phyloP scores from a whole-genome alignment of 139 green algal genomes.

The Auxenochlorella pyrenoidosa region DNA sequence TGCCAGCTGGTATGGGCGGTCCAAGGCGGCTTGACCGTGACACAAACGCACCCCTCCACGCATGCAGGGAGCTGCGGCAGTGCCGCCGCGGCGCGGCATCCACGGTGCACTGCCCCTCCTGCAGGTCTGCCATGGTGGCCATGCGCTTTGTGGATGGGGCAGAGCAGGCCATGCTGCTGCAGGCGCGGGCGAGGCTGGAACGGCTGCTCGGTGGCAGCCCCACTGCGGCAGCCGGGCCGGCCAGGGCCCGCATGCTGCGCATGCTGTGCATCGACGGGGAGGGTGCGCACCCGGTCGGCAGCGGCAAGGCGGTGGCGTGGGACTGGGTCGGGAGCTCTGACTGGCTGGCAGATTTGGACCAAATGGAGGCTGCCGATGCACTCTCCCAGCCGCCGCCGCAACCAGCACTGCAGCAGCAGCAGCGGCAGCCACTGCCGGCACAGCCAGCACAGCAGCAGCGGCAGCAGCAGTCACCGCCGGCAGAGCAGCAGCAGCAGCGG shows the following conservation, averaged over 20 bases:
- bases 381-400: background rate
- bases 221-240: background rate
- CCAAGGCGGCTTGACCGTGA: no score
- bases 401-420: background rate
- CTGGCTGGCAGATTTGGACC: background rate
- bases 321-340: background rate
- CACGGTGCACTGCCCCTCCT: background rate
- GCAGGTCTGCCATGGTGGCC: background rate
- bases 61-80: conserved; percentile 9
- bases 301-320: background rate
- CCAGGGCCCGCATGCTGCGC: background rate
- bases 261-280: background rate
- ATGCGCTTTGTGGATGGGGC: background rate
- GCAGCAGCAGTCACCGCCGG: background rate
- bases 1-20: no score
- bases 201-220: background rate
- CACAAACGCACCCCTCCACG: no score
- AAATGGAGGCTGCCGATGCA: background rate
- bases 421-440: no score
- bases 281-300: no score
- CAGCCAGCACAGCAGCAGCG: background rate
- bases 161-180: background rate
- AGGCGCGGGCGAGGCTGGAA: background rate
- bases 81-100: background rate
- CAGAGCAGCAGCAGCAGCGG: background rate